These are phyloP conservation scores for Venturia carpophila DNA, from an alignment of 2,329 filamentous ascomycete genomes.

Conservation along the genomic window DNA sequence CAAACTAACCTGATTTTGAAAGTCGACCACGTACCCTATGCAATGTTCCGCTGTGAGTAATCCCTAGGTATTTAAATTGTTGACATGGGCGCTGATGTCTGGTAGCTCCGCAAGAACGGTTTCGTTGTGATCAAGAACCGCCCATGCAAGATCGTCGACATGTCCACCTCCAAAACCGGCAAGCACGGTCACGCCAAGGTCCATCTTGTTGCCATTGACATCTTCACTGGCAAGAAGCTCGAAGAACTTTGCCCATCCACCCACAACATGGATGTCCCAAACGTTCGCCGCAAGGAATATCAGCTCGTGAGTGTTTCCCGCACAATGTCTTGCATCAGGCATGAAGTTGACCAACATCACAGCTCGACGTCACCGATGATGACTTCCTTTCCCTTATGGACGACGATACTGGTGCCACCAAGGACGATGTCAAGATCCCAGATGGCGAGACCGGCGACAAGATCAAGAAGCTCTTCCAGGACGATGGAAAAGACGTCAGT, in stretches of 20 bases:
- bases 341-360: slow-evolving; percentile 3
- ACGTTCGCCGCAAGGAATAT: slow-evolving; percentile 84
- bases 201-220: slow-evolving; percentile 94
- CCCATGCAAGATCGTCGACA: slow-evolving; percentile 99
- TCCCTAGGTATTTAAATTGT: background rate
- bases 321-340: background rate
- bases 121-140: slow-evolving; percentile 97
- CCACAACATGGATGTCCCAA: slow-evolving; percentile 94
- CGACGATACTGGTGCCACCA: slow-evolving; percentile 67
- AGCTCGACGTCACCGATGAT: slow-evolving; percentile 92
- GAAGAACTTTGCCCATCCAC: slow-evolving; percentile 98
- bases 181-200: slow-evolving; percentile 99
- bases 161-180: slow-evolving; percentile 99
- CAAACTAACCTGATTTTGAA: slow-evolving; percentile 17
- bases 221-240: slow-evolving; percentile 99
- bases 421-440: slow-evolving; percentile 92
- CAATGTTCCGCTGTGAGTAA: slow-evolving; percentile 75
- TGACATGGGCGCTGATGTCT: background rate
- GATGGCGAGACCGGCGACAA: slow-evolving; percentile 83
- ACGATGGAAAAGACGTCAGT: slow-evolving; percentile 91
- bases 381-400: slow-evolving; percentile 91
- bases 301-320: slow-evolving; percentile 67
- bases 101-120: slow-evolving; percentile 89
- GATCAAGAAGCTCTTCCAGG: slow-evolving; percentile 71
- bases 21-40: slow-evolving; percentile 85